phyloP scores from a whole-genome alignment of 805 yeast genomes.

The Wickerhamiella parazyma region DNA sequence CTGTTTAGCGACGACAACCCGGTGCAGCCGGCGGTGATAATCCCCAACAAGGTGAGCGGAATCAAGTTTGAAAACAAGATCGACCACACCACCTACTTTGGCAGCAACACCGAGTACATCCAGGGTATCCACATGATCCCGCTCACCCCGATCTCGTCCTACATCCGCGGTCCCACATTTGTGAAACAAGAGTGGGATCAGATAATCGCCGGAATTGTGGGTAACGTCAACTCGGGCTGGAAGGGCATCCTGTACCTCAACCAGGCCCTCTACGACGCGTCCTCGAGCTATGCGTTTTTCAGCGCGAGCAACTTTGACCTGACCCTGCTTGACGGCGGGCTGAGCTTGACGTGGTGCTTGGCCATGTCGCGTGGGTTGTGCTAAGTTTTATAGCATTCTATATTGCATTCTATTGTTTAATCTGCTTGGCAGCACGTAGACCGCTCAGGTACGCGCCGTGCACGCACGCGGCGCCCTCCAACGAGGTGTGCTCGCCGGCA shows the following conservation, averaged over 20 bases:
- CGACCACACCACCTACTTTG: constrained; percentile 63
- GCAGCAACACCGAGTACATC: constrained; percentile 44
- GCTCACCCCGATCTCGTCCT: constrained; percentile 46
- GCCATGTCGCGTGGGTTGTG: constrained; percentile 40
- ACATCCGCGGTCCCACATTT: constrained; percentile 38
- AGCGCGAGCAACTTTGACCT: constrained; percentile 36
- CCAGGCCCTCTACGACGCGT: constrained; percentile 56
- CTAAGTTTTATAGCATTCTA: no score
- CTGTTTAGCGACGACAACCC: constrained; percentile 35
- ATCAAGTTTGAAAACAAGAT: constrained; percentile 59
- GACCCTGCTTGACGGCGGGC: constrained; percentile 56
- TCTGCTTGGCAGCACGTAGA: constrained; percentile 33
- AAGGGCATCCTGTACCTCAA: constrained; percentile 54
- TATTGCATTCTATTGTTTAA: no score
- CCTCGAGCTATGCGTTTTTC: constrained; percentile 45
- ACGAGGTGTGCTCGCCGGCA: constrained; percentile 80
- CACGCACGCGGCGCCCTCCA: constrained; percentile 79
- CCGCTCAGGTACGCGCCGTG: constrained; percentile 84
- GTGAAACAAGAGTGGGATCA: constrained; percentile 47
- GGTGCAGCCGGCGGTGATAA: constrained; percentile 38
- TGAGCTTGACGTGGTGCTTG: constrained; percentile 70
- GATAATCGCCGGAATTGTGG: constrained; percentile 31
- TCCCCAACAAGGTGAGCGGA: constrained; percentile 51
- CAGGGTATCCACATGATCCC: constrained; percentile 77
- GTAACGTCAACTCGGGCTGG: constrained; percentile 44